Evolutionary conservation across 371 early-diverging fungal species (phyloP).

Genomic region (Dentiscutata heterogama): DNA sequence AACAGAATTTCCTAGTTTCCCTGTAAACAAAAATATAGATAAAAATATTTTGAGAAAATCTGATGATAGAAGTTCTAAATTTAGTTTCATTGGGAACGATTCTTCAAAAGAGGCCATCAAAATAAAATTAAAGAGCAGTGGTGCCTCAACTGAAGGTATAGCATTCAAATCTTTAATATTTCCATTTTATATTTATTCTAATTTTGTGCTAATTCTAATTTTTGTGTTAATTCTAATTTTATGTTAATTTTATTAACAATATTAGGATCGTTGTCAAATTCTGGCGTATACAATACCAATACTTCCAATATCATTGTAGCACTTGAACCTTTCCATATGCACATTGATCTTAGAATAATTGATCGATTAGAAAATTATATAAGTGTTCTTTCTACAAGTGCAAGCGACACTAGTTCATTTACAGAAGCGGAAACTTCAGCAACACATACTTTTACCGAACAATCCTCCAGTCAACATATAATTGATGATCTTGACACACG

Average conservation of each 20-base stretch:
- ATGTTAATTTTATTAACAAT: background rate
- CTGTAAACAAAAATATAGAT: conserved; percentile 14
- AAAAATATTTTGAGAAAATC: background rate
- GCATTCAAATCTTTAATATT: background rate
- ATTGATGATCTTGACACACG: conserved; percentile 41
- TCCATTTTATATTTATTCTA: background rate
- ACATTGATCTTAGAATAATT: conserved; percentile 60
- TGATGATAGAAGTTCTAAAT: background rate
- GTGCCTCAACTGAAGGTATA: conserved; percentile 50
- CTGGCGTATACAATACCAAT: conserved; percentile 31
- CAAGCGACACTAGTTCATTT: conserved; percentile 2
- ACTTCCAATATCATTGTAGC: conserved; percentile 61
- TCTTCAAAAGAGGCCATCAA: conserved; percentile 10
- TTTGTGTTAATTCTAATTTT: conserved; percentile 10
- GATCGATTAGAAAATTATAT: conserved; percentile 63
- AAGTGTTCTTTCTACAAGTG: conserved; percentile 49
- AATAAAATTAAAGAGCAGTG: conserved; percentile 41
- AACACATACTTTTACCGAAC: conserved; percentile 16
- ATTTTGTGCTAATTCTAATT: background rate
- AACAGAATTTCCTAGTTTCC: conserved; percentile 45
- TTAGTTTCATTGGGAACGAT: conserved; percentile 14
- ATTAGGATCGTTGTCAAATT: conserved; percentile 11
- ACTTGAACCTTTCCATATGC: conserved; percentile 61
- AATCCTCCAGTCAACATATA: conserved; percentile 34
- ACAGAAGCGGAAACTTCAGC: conserved; percentile 31